Evolutionary conservation across 352 stramenopile genomes (phyloP), one percentile per base, ranked within the genome.

Genomic region (Pythium brachiatum): DNA sequence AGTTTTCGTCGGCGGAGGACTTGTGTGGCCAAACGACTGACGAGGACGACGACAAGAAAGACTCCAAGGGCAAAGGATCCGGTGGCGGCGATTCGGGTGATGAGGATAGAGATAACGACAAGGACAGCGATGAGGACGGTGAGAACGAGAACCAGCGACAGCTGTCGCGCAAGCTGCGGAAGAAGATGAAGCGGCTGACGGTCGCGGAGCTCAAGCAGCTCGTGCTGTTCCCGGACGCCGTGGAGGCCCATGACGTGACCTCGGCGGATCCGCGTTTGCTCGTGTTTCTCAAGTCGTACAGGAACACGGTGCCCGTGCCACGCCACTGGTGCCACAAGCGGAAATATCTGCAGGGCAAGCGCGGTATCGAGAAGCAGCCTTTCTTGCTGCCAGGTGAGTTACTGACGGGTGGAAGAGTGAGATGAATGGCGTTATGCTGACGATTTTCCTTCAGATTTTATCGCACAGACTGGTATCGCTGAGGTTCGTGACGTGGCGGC

Each of bases 321-420:
- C 78, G 84, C 39, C 97, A 99, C 72, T 99, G 97, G 97, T 96
- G 94, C 70, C 89, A 98, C 59, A 99, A 99, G 66, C 92, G 97
- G 38, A 99, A 99, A 72, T 99, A 99, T 75, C 73, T 99, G 31
- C 96, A 99, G 75, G 96, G 95, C 34, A 97, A 98, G 65, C 81
- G 97, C 32, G 97, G 97, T 26, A 89, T 98, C 43, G 97, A 99
- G 74, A 99, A 99, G 57, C 70, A 81, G 29, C 85, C 95, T 18
- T 99, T 98, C 63, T 62, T 93, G 62, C 78, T 99, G 38, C 97
- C 97, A 7, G 64, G 68, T 70, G 27, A 46, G 43, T 15, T 32
- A 20, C 43, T 18, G 15, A 32, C 29, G 20, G 4, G 21, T 23
- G 23, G 2, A 23, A 36, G 32, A 25, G 18, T 56, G 20, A 50